Percentiles rank a stretch among this genome's conserved stretches.
These are phyloP conservation scores for Straminergon stramineum DNA, from an alignment of 225 moss, liverwort and hornwort species.

Conservation along the genomic window DNA sequence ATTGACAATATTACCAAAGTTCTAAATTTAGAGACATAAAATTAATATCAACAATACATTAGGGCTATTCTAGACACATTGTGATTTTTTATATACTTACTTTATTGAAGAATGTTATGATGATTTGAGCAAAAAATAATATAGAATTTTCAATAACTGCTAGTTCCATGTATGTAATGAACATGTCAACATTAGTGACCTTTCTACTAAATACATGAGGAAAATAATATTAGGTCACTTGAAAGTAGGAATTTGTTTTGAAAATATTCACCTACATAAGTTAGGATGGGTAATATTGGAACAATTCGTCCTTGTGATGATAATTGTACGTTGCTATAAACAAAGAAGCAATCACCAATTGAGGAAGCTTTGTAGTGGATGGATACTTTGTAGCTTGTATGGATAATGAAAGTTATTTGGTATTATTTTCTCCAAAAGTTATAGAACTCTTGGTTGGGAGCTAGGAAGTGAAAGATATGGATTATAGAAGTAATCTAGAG, in stretches of 20 bases:
- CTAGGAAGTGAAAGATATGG: too few relatives aligned
- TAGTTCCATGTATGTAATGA: background rate
- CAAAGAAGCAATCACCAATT: too few relatives aligned
- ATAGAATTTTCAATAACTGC: rapidly evolving
- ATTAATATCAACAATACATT: background rate
- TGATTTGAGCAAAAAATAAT: background rate
- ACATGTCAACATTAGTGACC: too few relatives aligned
- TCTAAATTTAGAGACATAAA: background rate
- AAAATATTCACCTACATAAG: background rate
- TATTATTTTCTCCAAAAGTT: too few relatives aligned
- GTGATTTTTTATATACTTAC: background rate
- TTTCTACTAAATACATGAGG: background rate
- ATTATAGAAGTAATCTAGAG: too few relatives aligned
- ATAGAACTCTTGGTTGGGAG: too few relatives aligned
- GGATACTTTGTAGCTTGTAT: too few relatives aligned
- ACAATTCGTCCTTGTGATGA: too few relatives aligned
- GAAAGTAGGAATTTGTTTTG: background rate
- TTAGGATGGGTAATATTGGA: background rate
- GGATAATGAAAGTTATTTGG: too few relatives aligned
- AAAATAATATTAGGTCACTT: background rate
- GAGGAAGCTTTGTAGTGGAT: too few relatives aligned
- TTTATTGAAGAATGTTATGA: background rate
- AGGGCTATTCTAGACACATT: background rate
- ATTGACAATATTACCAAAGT: background rate
- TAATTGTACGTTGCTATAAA: too few relatives aligned